These are phyloP conservation scores for Toxicodendron radicans DNA, from an alignment of 345 rosid genomes.

Conservation along the genomic window DNA sequence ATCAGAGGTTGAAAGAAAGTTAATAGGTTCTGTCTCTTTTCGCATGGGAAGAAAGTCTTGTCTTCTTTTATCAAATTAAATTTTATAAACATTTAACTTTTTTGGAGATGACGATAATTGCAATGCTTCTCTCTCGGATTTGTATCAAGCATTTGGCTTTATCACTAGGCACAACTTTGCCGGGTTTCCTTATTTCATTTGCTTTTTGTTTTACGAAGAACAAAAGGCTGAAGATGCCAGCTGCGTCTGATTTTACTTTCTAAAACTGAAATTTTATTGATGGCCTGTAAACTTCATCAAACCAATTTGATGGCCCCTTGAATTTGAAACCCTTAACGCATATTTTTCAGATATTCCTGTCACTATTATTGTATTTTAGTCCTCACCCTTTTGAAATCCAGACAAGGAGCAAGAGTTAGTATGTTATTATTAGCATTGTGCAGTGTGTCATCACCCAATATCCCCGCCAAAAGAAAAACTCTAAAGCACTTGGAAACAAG, in stretches of 20 bases:
- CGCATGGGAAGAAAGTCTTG: not conserved
- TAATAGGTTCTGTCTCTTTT: not conserved
- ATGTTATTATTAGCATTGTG: not conserved
- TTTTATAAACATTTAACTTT: not conserved
- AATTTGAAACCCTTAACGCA: not conserved
- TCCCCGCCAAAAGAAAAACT: not conserved
- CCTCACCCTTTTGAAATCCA: constrained; percentile 21
- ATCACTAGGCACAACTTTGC: too few relatives aligned
- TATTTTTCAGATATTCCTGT: not conserved
- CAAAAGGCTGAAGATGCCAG: not conserved
- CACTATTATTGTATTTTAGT: constrained; percentile 15
- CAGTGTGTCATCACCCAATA: constrained; percentile 12
- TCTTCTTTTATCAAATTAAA: not conserved
- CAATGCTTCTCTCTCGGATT: not conserved
- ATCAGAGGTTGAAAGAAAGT: not conserved
- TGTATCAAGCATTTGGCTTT: too few relatives aligned
- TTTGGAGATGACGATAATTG: not conserved
- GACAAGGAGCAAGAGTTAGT: constrained; percentile 20
- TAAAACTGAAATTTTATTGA: too few relatives aligned
- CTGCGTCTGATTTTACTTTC: too few relatives aligned
- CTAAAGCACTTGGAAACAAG: not conserved
- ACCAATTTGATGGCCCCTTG: not conserved
- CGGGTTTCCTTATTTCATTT: too few relatives aligned
- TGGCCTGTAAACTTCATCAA: too few relatives aligned
- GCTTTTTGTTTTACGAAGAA: not conserved